Evolutionary conservation across 2,329 filamentous ascomycete genomes (phyloP), one percentile per base, ranked within the genome.

Genomic region (Fusarium denticulatum): DNA sequence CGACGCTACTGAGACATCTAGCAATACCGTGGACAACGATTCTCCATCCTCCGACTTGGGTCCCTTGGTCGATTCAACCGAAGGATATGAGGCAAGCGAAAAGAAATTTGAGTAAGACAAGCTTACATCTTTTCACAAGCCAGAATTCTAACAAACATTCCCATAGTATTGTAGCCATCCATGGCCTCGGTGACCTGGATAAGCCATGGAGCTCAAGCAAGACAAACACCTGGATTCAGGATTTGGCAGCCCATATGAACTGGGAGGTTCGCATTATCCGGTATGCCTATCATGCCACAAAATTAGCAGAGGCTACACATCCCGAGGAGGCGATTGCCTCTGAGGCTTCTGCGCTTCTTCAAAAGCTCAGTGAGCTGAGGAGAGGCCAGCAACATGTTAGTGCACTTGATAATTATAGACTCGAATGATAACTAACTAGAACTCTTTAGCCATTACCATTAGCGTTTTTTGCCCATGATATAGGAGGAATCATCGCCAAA

Each of bases 401-500:
- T 37, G 16, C 36, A 37, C 36, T 20, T 37, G 36, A 37, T 37
- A 37, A 20, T 20, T 20, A 9, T 20, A 37, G 6, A 37, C 2
- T 37, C 36, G 5, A 37, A 37, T 9, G 16, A 37, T 37, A 20
- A 37, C 36, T 9, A 37, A 37, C 36, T 11, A 2, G 18, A 20
- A 37, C 36, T 20, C 36, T 37, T 20, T 37, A 37, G 52, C 12
- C 52, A 11, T 42, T 56, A 13, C 52, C 52, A 43, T 6, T 56
- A 24, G 52, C 36, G 7, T 43, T 68, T 11, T 68, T 56, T 18
- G 37, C 2, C 6, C 65, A 68, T 5, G 65, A 68, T 5, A 37
- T 66, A 11, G 65, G 65, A 28, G 65, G 65, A 2, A 50, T 14
- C 1, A 60, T 68, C 9, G 61, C 59, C 4, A 68, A 66, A 13